Conservation (phyloP, 2,329 filamentous ascomycete genomes). For the Diaporthe sp. region DNA sequence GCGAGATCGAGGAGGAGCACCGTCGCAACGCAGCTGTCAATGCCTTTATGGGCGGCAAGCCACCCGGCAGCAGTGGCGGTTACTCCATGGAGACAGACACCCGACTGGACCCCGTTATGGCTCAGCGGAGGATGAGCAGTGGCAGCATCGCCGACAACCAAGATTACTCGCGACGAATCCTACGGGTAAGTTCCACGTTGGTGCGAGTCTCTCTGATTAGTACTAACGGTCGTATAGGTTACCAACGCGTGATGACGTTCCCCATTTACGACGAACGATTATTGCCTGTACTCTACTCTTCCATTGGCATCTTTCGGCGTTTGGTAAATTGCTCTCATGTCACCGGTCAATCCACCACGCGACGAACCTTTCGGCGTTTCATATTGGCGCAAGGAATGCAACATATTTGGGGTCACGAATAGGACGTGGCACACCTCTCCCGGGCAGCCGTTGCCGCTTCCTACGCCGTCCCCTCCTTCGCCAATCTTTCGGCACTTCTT, state of each 20-base stretch:
- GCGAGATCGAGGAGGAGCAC: slow-evolving; percentile 86
- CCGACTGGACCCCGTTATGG: slow-evolving; percentile 88
- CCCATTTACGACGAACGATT: slow-evolving; percentile 52
- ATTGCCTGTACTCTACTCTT: slow-evolving; percentile 52
- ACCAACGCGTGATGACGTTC: slow-evolving; percentile 67
- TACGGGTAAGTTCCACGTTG: slow-evolving; percentile 77
- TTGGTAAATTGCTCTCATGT: slow-evolving; percentile 47
- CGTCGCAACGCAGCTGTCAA: slow-evolving; percentile 84
- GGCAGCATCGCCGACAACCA: slow-evolving; percentile 98
- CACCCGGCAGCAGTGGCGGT: slow-evolving; percentile 72
- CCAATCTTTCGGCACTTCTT: slow-evolving; percentile 41
- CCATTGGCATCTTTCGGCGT: slow-evolving; percentile 54
- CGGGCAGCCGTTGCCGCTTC: slow-evolving; percentile 45
- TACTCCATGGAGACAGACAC: slow-evolving; percentile 80
- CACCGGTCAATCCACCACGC: slow-evolving; percentile 42
- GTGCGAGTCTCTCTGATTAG: neutral
- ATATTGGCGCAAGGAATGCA: slow-evolving; percentile 36
- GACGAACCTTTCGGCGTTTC: slow-evolving; percentile 39
- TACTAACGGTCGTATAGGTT: slow-evolving; percentile 55
- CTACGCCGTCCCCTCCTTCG: slow-evolving; percentile 58
- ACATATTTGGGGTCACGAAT: slow-evolving; percentile 41
- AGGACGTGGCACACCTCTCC: slow-evolving; percentile 43
- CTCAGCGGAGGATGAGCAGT: slow-evolving; percentile 86
- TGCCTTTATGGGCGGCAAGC: slow-evolving; percentile 76
- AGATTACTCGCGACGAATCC: slow-evolving; percentile 95